Evolutionary conservation across 306 rosid genomes (phyloP).

Genomic region (Abrus pulchellus): DNA sequence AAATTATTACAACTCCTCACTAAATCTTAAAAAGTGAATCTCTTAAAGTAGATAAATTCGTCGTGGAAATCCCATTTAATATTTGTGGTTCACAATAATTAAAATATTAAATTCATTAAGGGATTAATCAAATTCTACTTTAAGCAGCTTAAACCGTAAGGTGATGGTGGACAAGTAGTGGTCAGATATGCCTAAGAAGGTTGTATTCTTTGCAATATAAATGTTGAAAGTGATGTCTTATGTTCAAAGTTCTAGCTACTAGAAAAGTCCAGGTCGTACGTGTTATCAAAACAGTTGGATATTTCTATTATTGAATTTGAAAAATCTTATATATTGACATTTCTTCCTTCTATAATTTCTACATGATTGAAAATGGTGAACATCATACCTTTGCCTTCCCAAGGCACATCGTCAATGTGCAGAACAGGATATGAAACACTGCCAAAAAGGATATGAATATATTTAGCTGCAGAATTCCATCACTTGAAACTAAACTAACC

Average conservation of each 20-base stretch:
- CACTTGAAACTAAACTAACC: conserved; percentile 69
- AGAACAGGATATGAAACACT: conserved; percentile 71
- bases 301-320: background rate
- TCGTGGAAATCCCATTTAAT: background rate
- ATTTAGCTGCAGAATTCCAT: conserved; percentile 65
- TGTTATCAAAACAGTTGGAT: conserved; percentile 8
- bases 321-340: background rate
- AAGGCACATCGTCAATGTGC: conserved; percentile 72
- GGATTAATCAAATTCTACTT: background rate
- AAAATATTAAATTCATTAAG: background rate
- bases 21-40: too few species aligned
- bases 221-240: conserved; percentile 8
- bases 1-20: too few species aligned
- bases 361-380: conserved; percentile 22
- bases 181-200: background rate
- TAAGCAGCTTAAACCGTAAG: background rate
- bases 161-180: background rate
- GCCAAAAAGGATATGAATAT: conserved; percentile 71
- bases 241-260: background rate
- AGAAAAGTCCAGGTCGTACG: conserved; percentile 15
- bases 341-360: conserved; percentile 15
- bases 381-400: conserved; percentile 72
- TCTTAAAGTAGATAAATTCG: background rate
- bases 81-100: background rate
- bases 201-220: background rate